Base-by-base conservation (phyloP, 148 eudicot species). In the Chenopodium album region DNA sequence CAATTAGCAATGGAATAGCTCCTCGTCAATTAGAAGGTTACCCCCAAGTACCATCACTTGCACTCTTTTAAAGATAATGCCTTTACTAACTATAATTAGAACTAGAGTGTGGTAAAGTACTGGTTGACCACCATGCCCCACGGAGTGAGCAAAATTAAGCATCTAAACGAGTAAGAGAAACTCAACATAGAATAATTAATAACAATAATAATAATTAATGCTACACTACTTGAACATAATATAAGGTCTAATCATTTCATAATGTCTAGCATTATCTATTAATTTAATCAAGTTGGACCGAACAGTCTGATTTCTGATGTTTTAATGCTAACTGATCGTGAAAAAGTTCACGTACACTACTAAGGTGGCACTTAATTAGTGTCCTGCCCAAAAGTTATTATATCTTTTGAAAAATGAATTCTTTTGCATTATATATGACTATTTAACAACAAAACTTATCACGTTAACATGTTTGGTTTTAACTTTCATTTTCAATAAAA, bases 281-380 rank as follows among this genome's bases (percentile, higher is more conserved):
- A 26, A 17, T 31, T 69, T 69, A 69, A 69, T 69, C n/a, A 69
- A 69, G 8, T 32, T 69, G 72, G n/a, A 31, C 72, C 72, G 72
- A 69, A 46, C 72, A 69, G 17, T 32, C 72, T 7, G 72, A 69
- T 69, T 69, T 28, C 46, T 69, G 72, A 32, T 69, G 44, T 69
- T 16, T 14, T 69, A 9, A 4, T 69, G 44, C 72, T 44, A 32
- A 69, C 44, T 31, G 44, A 69, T 62, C 37, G 72, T 69, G 72
- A 32, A 32, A 69, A 69, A 69, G 72, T 14, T 32, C 44, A 32
- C 72, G 7, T 68, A 68, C 72, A 68, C 72, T 31, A 41, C 22
- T 68, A 3, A 31, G 9, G 22, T 31, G 72, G 44, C 44, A 34
- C 37, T 34, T 34, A 34, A 34, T 34, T 4, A 34, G 37, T 34